These are phyloP conservation scores for Trichoderma reesei DNA, from an alignment of 495 filamentous ascomycete species.

Conservation along the genomic window DNA sequence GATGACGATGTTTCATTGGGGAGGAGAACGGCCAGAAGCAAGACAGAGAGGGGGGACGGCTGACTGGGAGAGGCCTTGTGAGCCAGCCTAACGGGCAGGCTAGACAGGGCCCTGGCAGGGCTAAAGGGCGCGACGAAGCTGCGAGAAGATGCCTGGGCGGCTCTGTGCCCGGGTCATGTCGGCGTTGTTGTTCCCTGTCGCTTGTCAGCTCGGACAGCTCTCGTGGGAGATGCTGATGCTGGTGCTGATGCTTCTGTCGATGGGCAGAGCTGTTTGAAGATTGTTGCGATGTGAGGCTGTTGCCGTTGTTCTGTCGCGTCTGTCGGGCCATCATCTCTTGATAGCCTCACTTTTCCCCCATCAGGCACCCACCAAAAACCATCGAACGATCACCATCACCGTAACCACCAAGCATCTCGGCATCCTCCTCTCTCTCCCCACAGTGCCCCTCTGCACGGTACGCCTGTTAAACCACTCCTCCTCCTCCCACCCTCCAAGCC, in stretches of 20 bases:
- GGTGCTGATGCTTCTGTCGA: not conserved
- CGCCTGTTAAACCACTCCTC: not conserved
- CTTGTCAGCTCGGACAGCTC: not conserved
- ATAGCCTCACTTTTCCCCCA: not conserved
- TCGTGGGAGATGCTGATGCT: no score
- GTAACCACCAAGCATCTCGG: not conserved
- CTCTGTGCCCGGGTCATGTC: not conserved
- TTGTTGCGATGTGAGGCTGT: not conserved
- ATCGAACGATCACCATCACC: not conserved
- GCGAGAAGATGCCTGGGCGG: not conserved
- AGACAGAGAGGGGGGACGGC: not conserved
- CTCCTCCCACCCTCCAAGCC: not conserved
- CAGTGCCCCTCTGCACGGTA: not conserved
- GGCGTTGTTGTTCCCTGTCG: no score
- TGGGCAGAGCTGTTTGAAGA: not conserved
- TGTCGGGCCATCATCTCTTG: not conserved
- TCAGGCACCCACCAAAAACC: not conserved
- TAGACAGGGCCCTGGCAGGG: not conserved
- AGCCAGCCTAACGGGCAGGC: conserved; percentile 4
- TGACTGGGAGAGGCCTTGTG: not conserved
- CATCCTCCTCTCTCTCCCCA: not conserved
- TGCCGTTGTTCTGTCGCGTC: not conserved
- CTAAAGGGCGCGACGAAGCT: not conserved
- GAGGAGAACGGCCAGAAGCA: not conserved
- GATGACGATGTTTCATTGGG: conserved; percentile 8